Percentiles rank a stretch among this genome's conserved stretches.
Evolutionary conservation across 352 stramenopile genomes (phyloP).

Genomic region (Phytopythium mirpurense): DNA sequence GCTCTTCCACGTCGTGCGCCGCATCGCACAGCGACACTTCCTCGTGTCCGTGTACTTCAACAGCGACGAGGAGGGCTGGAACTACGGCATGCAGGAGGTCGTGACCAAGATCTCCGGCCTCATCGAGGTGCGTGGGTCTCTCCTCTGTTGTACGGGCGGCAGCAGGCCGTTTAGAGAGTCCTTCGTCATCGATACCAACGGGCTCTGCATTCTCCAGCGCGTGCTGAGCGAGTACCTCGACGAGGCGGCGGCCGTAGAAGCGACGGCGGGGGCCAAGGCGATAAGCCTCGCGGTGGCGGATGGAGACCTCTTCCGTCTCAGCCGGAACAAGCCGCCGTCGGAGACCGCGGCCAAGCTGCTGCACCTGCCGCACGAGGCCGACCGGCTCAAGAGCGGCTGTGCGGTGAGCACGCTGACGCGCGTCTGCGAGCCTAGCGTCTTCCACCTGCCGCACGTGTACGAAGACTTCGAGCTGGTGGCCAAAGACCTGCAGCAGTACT

Average conservation of each 20-base stretch:
- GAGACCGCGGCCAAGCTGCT: conserved; percentile 19
- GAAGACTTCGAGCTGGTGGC: conserved; percentile 59
- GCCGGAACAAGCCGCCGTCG: conserved; percentile 43
- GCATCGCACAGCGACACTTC: conserved; percentile 63
- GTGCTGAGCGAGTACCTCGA: conserved; percentile 71
- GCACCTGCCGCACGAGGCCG: conserved; percentile 16
- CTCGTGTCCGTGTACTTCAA: conserved; percentile 64
- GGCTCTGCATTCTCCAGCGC: conserved; percentile 18
- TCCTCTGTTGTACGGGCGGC: background rate
- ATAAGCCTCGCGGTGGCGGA: conserved; percentile 8
- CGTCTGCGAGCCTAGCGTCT: conserved; percentile 71
- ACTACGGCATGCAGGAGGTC: conserved; percentile 65
- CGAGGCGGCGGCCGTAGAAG: conserved; percentile 19
- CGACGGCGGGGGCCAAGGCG: conserved; percentile 14
- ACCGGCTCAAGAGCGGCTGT: conserved; percentile 14
- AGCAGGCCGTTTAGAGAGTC: too few species aligned
- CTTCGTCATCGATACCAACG: too few species aligned
- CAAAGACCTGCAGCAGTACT: conserved; percentile 54
- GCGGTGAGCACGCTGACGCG: conserved; percentile 23
- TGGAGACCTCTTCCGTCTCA: conserved; percentile 54
- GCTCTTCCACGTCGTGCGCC: conserved; percentile 58
- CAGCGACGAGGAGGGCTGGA: conserved; percentile 48
- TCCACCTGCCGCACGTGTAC: conserved; percentile 71
- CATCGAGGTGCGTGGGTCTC: conserved; percentile 40
- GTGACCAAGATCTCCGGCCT: conserved; percentile 57